Evolutionary conservation across 139 green algal species (phyloP).

Genomic region (Coccomyxa sp.): DNA sequence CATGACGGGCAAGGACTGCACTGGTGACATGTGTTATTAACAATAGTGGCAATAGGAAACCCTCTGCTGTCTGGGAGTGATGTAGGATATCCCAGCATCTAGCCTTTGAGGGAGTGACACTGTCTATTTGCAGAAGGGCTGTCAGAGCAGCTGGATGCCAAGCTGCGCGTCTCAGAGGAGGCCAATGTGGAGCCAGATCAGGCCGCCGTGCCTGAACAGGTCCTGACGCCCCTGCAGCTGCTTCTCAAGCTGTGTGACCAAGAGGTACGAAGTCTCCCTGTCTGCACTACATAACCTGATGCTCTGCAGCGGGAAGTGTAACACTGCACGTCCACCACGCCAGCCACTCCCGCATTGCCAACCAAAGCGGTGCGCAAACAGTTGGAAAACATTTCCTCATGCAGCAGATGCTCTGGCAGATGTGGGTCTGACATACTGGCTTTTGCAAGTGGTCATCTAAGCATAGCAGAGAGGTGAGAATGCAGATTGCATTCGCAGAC

Average conservation of each 20-base stretch:
- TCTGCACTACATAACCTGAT: no score
- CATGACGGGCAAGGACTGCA: neutral
- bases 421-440: neutral
- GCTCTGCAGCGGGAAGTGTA: slow-evolving; percentile 20
- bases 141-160: neutral
- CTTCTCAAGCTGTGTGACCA: slow-evolving; percentile 72
- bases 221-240: slow-evolving; percentile 48
- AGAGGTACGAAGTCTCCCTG: no score
- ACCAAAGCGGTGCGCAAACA: slow-evolving; percentile 53
- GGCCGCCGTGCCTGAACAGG: neutral
- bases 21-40: neutral
- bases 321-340: no score
- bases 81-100: neutral
- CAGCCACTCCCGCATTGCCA: slow-evolving; percentile 25
- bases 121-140: neutral
- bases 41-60: neutral
- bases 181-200: slow-evolving; percentile 1
- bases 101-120: neutral
- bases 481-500: neutral
- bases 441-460: neutral
- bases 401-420: neutral
- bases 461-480: neutral
- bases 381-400: no score
- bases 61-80: neutral
- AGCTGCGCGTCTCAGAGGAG: slow-evolving; percentile 6